A percentile compares a stretch with the other conserved stretches of the same genome.
Evolutionary conservation across 257 asterid species (phyloP).

Genomic region (Leptodermis oblonga): DNA sequence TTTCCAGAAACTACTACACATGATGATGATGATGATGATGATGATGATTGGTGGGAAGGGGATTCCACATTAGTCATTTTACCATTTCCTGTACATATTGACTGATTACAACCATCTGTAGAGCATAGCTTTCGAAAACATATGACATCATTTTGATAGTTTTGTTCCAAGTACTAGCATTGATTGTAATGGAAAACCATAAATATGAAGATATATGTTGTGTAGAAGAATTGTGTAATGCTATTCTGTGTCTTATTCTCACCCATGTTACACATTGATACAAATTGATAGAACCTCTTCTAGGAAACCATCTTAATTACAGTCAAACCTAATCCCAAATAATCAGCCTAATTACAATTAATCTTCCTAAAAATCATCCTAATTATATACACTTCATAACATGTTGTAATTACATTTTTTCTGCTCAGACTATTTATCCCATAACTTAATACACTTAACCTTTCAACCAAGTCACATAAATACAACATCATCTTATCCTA

Average conservation of each 20-base stretch:
- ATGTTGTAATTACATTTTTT: neutral
- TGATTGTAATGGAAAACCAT: neutral
- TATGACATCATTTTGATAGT: neutral
- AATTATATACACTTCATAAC: no score
- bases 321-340: no score
- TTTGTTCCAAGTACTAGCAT: neutral
- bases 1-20: neutral
- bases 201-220: neutral
- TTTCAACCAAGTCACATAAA: neutral
- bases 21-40: no score
- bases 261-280: no score
- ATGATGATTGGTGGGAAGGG: neutral
- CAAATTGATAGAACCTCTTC: no score
- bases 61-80: neutral
- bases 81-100: no score
- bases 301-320: no score
- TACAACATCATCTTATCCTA: neutral
- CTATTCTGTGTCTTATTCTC: no score
- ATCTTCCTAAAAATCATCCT: no score
- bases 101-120: neutral
- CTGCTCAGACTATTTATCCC: neutral
- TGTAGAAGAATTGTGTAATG: no score
- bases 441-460: neutral
- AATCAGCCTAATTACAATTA: no score
- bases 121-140: neutral